Evolutionary conservation across 1,139 yeast genomes (phyloP), one percentile per base, ranked within the genome.

Genomic region (Casaregolazyma suthepensis): DNA sequence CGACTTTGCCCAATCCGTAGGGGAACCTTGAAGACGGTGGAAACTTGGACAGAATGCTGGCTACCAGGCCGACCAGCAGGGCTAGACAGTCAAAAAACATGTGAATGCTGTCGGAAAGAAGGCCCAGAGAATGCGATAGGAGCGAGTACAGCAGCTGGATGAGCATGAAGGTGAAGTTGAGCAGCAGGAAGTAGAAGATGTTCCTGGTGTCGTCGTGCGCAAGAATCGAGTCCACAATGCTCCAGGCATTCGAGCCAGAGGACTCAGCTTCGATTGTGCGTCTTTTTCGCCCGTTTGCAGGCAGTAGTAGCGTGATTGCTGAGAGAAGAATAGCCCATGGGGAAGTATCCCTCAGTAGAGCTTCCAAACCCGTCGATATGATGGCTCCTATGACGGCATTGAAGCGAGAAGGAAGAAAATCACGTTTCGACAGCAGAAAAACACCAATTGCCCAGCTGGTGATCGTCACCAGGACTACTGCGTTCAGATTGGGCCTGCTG

Each of bases 21-120:
- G 99, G 98, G 64, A 80, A 93, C 55, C 81, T 77, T 13, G 84
- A 78, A 54, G 82, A 82, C 7, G 91, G 81, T 1, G 82, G 81
- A 58, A 74, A 72, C 58, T 79, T 80, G 3, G 84, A 75, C 53
- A 81, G 61, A 5, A 80, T 80, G 19, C 96, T 89, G 0, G 99
- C 99, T 31, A 93, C 78, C 3, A 94, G 74, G 0, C 99, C 99
- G 29, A 94, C 79, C 3, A 94, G 83, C 52, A 93, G 73, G 0
- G 99, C 95, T 1, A 90, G 77, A 67, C 99, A 93, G 69, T 93
- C 99, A 54, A 93, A 75, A 2, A 96, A 88, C 99, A 93, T 93
- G 69, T 93, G 99, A 51, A 93, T 76, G 3, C 96, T 89, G 65
- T 94, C 99, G 6, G 96, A 89, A 49, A 94, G 72, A 26, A 94